Base-by-base conservation (phyloP, 805 yeast species). In the Saturnispora silvae region DNA sequence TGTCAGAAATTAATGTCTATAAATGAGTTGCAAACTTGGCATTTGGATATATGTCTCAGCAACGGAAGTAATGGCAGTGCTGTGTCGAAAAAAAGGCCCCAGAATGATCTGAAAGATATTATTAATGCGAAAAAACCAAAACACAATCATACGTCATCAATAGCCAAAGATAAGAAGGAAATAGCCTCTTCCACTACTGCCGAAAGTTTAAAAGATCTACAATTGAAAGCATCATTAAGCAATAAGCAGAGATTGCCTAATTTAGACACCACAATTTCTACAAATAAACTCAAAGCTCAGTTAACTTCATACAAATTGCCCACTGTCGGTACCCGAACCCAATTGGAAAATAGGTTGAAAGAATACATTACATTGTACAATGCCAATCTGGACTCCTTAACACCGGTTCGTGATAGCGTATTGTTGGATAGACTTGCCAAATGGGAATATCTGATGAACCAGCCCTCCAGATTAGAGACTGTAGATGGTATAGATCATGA, bases 291-390 rank as follows among this genome's bases (percentile, higher is more conserved):
- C 10, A 76, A 76, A 45, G 75, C 72, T 32, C 76, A 75, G 50
- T 59, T 87, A 13, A 35, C 63, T 2, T 64, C 68, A 6, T 52
- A 72, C 17, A 72, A 72, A 11, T 54, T 87, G 5, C 70, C 86
- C 0, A 64, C 74, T 0, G 55, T 53, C 8, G 97, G 96, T 0
- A 57, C 78, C 1, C 64, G 83, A 42, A 59, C 58, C 13, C 77
- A 72, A 44, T 50, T 86, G 47, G 87, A 82, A 42, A 58, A 69
- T 15, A 59, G 97, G 28, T 81, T 81, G 51, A 77, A 74, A 43
- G 89, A 86, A 45, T 87, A 76, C 61, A 74, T 80, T 39, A 72
- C 77, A 23, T 51, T 85, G 9, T 81, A 78, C 75, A 87, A 87
- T 51, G 77, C 95, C 10, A 85, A 85, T 50, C 67, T 77, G 30